Conservation (phyloP, 139 green algal genomes). For the Chlamydomonas applanata region DNA sequence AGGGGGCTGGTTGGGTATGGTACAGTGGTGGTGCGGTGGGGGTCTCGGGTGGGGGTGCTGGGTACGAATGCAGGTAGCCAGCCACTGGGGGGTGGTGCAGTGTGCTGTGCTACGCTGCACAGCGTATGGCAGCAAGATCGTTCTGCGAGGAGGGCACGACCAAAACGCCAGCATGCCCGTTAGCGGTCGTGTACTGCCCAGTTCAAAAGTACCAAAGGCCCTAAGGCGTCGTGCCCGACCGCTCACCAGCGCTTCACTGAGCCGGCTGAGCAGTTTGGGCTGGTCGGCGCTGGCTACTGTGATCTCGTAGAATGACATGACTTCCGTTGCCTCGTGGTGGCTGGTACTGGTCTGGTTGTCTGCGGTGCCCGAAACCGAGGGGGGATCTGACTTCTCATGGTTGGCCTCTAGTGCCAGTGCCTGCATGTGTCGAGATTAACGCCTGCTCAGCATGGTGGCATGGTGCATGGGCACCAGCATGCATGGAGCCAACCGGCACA, state of each 20-base stretch:
- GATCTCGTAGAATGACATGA: slow-evolving; percentile 84
- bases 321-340: neutral
- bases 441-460: neutral
- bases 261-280: slow-evolving; percentile 86
- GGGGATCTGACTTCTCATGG: neutral
- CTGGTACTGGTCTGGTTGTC: slow-evolving; percentile 16
- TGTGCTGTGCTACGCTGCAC: too few species aligned
- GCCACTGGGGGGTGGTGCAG: too few species aligned
- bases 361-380: neutral
- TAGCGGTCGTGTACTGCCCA: neutral
- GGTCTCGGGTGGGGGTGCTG: too few species aligned
- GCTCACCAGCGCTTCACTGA: slow-evolving; percentile 82
- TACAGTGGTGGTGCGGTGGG: too few species aligned
- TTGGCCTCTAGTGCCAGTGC: slow-evolving; percentile 71
- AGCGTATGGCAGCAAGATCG: too few species aligned
- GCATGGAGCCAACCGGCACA: neutral
- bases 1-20: too few species aligned
- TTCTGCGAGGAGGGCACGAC: slow-evolving; percentile 45
- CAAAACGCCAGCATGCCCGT: neutral
- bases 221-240: neutral
- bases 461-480: neutral
- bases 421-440: too few species aligned
- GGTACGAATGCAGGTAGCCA: too few species aligned
- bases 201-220: neutral
- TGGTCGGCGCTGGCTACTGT: slow-evolving; percentile 89